A percentile compares a stretch with the other conserved stretches of the same genome.
These are phyloP conservation scores for Neolentinus lepideus DNA, from an alignment of 1,284 basidiomycete species.

Conservation along the genomic window DNA sequence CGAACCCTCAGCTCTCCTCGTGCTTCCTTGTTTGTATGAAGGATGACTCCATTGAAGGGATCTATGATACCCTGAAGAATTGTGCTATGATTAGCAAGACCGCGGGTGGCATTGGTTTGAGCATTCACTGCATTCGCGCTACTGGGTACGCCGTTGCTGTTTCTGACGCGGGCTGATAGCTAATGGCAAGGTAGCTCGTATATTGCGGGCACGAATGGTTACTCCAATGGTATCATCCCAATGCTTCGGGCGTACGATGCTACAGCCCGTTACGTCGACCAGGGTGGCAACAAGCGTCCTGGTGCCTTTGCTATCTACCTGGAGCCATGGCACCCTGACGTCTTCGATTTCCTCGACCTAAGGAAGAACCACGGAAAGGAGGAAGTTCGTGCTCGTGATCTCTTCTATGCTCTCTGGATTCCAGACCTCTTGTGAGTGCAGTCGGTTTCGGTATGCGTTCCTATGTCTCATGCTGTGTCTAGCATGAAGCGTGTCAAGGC, in stretches of 20 bases:
- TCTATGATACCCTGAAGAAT: conserved; percentile 97
- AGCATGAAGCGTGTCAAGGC: conserved; percentile 92
- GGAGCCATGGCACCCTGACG: conserved; percentile 96
- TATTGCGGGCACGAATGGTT: conserved; percentile 94
- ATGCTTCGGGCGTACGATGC: conserved; percentile 99
- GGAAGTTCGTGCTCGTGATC: conserved; percentile 92
- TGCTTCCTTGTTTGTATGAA: conserved; percentile 99
- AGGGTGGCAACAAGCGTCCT: conserved; percentile 99
- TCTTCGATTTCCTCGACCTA: conserved; percentile 97
- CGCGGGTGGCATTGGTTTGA: conserved; percentile 95
- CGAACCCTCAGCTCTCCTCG: conserved; percentile 90
- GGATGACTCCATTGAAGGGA: conserved; percentile 98
- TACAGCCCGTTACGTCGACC: conserved; percentile 98
- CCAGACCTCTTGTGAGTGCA: conserved; percentile 86
- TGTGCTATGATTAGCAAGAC: conserved; percentile 99
- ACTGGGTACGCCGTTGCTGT: conserved; percentile 60
- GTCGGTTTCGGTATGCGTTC: not conserved
- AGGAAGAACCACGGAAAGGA: conserved; percentile 99
- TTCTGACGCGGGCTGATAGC: conserved; percentile 10
- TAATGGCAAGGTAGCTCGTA: conserved; percentile 49
- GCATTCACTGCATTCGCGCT: conserved; percentile 95
- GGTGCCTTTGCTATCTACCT: conserved; percentile 98
- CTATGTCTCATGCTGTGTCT: conserved; percentile 6
- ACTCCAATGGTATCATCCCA: conserved; percentile 98
- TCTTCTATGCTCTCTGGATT: conserved; percentile 99